Evolutionary conservation across 1,284 basidiomycete species (phyloP), one percentile per base, ranked within the genome.

Genomic region (Cryptococcus sp.): DNA sequence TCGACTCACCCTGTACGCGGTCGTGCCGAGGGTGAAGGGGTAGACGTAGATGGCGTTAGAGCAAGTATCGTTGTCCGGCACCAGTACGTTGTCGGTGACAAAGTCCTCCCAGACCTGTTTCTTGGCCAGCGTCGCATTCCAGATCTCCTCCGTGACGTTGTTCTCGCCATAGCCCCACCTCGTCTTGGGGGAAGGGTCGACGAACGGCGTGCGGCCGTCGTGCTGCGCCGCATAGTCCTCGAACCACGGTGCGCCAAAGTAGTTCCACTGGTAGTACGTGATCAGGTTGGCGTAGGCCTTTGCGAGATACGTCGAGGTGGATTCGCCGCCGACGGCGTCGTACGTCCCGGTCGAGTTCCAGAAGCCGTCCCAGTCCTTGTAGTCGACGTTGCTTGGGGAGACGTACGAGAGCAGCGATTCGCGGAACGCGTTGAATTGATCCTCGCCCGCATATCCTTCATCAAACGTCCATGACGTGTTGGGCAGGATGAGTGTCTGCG

Each of bases 191-290:
- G 78, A 2, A 10, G 80, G 80, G 60, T 80, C 73, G 56, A 81
- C 73, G 64, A 80, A 80, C 0, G 80, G 80, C 48, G 64, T 70
- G 16, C 67, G 72, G 2, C 80, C 80, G n/a, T 69, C 74, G 60
- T 80, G 71, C 38, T 68, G 71, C 0, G 73, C 73, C 10, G 73
- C 71, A 61, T 75, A 81, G 59, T 78, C 79, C 6, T 66, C 66
- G 60, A 79, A 76, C 72, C 80, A 81, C 5, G 75, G 77, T 40
- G 73, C 67, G 3, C 75, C 80, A 50, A 81, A 68, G 20, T 77
- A 69, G 15, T 65, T 69, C 61, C 73, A 79, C 64, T 81, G 80
- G 63, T 80, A 72, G 48, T 75, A 73, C 20, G 71, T 68, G 57
- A 80, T 79, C 20, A 81, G 59, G 47, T 71, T 72, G 19, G 76